Base-by-base conservation (phyloP, 1,284 basidiomycete genomes). In the Cryptococcus sp. region DNA sequence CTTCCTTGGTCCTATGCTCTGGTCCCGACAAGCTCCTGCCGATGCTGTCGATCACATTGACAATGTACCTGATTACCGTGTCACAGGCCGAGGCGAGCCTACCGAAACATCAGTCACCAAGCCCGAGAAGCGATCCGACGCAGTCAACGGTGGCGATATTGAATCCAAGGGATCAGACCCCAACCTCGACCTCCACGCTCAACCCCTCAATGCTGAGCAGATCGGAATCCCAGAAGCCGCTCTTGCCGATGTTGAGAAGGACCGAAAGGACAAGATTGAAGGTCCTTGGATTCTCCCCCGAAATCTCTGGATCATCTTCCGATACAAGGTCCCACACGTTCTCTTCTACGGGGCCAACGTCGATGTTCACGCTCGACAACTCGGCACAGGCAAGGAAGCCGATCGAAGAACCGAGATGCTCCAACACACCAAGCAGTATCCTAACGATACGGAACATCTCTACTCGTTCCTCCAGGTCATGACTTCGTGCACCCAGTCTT, bases 381-480 rank as follows among this genome's bases (percentile, higher is more conserved):
- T 54, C 19, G 60, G 56, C 7, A 60, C 54, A 31, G 61, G 61
- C 14, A 55, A 62, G 25, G 67, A 76, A 36, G 63, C 56, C 16
- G 55, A 57, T 1, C 66, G 74, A 13, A 69, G 78, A 53, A 54
- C 57, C n/a, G 60, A 59, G 25, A 73, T 79, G 55, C 75, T 78
- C 64, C 60, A 65, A 21, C 62, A 64, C 23, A 72, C 76, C 45
- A 65, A 63, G 46, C 76, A 77, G 54, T 79, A 78, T 67, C 67
- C 67, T 53, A 79, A 79, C 64, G 75, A 63, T 62, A 75, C 75
- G 47, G 78, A 80, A 60, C 77, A 79, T 61, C 55, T 75, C 28
- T 80, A 70, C 72, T 77, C 77, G 19, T 80, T 78, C 69, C 67
- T 80, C 43, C 78, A 80, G 56, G 77, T 79, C 49, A 53, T 80